Base-by-base conservation (phyloP, 345 rosid species). In the Fremontodendron californicum region DNA sequence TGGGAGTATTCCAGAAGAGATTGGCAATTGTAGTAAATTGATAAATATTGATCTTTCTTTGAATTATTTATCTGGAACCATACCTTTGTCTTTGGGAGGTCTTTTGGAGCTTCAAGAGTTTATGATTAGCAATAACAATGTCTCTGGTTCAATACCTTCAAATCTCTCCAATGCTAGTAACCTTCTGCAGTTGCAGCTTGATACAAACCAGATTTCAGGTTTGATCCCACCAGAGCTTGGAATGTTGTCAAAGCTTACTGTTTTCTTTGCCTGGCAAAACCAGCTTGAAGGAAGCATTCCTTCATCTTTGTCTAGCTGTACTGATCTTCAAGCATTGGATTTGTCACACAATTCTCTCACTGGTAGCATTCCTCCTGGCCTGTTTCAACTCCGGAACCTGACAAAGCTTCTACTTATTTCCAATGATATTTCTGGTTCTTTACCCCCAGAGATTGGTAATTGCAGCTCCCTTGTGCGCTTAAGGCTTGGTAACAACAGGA, bases 261-360 rank as follows among this genome's bases (percentile, higher is more conserved):
- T 95, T 81, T 91, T 96, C 82, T 88, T 89, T 37, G 97, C 93
- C 55, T 93, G 97, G 99, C 87, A 91, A 74, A 96, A 96, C 85
- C 93, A 91, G 86, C 93, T 96, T 31, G 97, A 90, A 83, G 99
- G 99, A 78, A 92, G 93, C 79, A 92, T 96, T 61, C 97, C 99
- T 80, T 74, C 90, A 6, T 85, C 80, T 78, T 82, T 96, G 86
- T 88, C 92, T 31, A 83, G 79, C 1, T 92, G 93, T 79, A 79
- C 66, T 16, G 75, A 75, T 80, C 97, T 96, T 40, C 94, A 92
- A 73, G 90, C 91, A 25, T 79, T 96, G 46, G 98, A 93, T 81
- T 85, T 96, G 88, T 93, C 98, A 6, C 91, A 86, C 65, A 93
- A 96, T 73, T 80, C 94, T 2, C 89, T 95, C 48, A 91, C 98